Conservation (phyloP, 1,284 basidiomycete species). For the Trichosporon faecale region DNA sequence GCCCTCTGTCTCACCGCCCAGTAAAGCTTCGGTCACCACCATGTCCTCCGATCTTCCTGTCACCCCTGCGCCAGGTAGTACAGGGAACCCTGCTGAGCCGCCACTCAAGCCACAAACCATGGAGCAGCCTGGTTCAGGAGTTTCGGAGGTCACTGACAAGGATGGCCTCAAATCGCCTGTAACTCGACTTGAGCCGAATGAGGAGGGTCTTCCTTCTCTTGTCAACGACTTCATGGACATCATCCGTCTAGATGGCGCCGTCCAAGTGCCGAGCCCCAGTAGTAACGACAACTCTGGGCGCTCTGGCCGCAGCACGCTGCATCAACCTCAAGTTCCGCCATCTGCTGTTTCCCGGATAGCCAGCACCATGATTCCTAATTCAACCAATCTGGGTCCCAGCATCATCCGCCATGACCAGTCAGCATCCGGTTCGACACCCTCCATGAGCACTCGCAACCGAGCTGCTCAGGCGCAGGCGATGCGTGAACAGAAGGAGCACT, state of each 20-base stretch:
- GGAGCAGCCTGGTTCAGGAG: not conserved
- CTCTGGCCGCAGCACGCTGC: not conserved
- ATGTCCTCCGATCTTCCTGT: not conserved
- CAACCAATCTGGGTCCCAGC: not conserved
- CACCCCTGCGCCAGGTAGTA: not conserved
- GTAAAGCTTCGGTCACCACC: not conserved
- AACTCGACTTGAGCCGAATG: not conserved
- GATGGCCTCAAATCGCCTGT: not conserved
- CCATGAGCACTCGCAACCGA: not conserved
- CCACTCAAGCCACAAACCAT: not conserved
- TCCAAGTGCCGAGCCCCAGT: not conserved
- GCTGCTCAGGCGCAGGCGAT: constrained; percentile 9
- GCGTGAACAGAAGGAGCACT: constrained; percentile 23
- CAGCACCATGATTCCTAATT: not conserved
- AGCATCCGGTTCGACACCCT: not conserved
- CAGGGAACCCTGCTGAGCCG: not conserved
- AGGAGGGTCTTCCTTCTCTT: not conserved
- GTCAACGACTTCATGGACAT: constrained; percentile 9
- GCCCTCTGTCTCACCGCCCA: not conserved
- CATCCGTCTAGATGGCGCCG: not conserved
- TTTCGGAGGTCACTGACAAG: not conserved
- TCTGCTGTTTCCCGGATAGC: constrained; percentile 6
- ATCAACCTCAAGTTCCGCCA: constrained; percentile 2
- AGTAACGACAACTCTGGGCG: not conserved
- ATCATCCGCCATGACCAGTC: not conserved